Evolutionary conservation across 768 basidiomycete species (phyloP).

Genomic region (Pleurotus platypus): DNA sequence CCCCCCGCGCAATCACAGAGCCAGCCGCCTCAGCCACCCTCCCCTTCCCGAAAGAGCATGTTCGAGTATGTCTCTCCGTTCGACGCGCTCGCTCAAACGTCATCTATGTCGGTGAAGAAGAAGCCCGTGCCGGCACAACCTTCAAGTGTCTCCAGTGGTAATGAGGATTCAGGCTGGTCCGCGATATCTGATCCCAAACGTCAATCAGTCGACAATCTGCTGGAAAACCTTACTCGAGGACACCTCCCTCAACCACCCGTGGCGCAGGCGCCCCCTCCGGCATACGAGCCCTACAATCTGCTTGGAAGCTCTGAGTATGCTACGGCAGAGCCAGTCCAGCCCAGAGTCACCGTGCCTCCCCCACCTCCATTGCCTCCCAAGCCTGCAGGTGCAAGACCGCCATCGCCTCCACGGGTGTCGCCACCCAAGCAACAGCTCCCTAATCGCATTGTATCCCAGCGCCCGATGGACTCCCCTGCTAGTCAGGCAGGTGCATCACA

Average conservation of each 20-base stretch:
- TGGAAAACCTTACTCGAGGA: conserved; percentile 66
- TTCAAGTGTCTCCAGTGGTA: conserved; percentile 36
- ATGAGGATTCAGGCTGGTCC: conserved; percentile 60
- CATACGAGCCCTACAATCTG: conserved; percentile 40
- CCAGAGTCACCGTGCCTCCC: conserved; percentile 47
- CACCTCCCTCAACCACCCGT: conserved; percentile 33
- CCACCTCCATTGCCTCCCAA: conserved; percentile 67
- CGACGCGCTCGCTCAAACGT: conserved; percentile 65
- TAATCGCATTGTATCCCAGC: conserved; percentile 28
- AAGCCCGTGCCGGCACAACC: conserved; percentile 58
- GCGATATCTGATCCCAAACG: conserved; percentile 61
- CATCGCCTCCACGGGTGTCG: conserved; percentile 55
- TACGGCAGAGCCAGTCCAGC: conserved; percentile 36
- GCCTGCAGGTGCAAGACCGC: conserved; percentile 38
- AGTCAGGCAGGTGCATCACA: conserved; percentile 33
- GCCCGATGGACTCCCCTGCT: conserved; percentile 51
- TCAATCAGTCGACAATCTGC: conserved; percentile 79
- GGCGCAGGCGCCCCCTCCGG: conserved; percentile 32
- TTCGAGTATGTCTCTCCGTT: conserved; percentile 86
- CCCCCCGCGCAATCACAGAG: conserved; percentile 19
- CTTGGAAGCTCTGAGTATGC: conserved; percentile 40
- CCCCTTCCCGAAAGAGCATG: conserved; percentile 75
- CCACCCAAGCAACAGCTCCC: conserved; percentile 53
- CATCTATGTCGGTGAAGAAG: conserved; percentile 53
- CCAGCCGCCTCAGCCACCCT: conserved; percentile 46